A percentile compares a stretch with the other conserved stretches of the same genome.
phyloP scores from a whole-genome alignment of 805 yeast genomes.

The Nakazawaea peltata region DNA sequence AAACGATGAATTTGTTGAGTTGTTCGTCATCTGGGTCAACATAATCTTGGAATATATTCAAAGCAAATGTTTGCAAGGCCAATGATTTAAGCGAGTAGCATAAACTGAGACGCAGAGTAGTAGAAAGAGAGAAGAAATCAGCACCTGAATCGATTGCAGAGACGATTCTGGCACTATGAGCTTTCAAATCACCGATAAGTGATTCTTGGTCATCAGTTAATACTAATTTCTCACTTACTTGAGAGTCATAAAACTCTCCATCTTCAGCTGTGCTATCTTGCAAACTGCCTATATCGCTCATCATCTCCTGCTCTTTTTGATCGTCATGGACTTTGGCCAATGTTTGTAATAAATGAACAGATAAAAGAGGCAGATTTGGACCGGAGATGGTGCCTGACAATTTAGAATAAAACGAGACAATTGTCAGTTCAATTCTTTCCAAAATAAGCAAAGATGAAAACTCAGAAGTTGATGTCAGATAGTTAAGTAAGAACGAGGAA shows the following conservation, averaged over 20 bases:
- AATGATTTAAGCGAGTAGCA: conserved; percentile 48
- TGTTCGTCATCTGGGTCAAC: conserved; percentile 3
- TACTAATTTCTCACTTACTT: background rate
- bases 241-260: conserved; percentile 4
- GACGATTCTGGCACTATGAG: conserved; percentile 22
- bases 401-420: too few species aligned
- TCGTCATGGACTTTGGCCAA: conserved; percentile 1
- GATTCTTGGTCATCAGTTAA: background rate
- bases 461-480: conserved; percentile 1
- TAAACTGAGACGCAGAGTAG: conserved; percentile 35
- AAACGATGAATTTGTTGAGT: conserved; percentile 1
- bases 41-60: conserved; percentile 4
- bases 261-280: background rate
- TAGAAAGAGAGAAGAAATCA: conserved; percentile 44
- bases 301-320: conserved; percentile 4
- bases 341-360: conserved; percentile 3
- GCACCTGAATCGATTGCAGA: conserved; percentile 49
- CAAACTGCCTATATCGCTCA: conserved; percentile 3
- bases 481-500: conserved; percentile 1
- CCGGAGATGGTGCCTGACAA: too few species aligned
- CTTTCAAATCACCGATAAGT: conserved; percentile 10
- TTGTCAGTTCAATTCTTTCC: too few species aligned
- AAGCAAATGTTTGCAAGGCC: conserved; percentile 46
- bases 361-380: too few species aligned
- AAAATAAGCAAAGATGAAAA: too few species aligned